Conservation (phyloP, 2,329 filamentous ascomycete genomes). For the Fusarium sulawesiense region DNA sequence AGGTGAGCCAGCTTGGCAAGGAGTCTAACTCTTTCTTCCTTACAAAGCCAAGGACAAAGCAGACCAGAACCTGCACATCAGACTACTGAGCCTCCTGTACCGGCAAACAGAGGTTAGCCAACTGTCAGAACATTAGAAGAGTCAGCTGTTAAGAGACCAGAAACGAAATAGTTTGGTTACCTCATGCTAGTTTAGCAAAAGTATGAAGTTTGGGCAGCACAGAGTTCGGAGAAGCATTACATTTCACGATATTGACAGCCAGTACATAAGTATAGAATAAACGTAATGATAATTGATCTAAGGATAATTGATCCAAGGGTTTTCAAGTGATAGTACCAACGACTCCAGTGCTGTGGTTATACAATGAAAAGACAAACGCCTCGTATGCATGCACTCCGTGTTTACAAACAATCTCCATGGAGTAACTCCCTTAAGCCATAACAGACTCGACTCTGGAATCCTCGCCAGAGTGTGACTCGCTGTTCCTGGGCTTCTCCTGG, state of each 20-base stretch:
- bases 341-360: constrained; percentile 15
- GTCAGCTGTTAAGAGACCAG: background rate
- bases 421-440: constrained; percentile 25
- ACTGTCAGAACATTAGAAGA: background rate
- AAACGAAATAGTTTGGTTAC: background rate
- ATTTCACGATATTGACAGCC: constrained; percentile 6
- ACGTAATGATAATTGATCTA: constrained; percentile 24
- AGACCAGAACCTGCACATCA: background rate
- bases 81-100: background rate
- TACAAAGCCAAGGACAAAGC: background rate
- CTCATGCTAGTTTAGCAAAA: background rate
- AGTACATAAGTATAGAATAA: background rate
- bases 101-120: background rate
- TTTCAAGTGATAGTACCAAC: background rate
- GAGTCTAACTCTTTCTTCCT: background rate
- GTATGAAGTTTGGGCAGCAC: background rate
- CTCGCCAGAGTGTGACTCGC: constrained; percentile 38
- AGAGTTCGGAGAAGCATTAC: background rate
- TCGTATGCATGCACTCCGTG: constrained; percentile 20
- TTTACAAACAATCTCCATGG: background rate
- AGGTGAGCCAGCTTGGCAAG: no score
- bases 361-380: constrained; percentile 31
- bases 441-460: constrained; percentile 34
- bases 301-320: background rate
- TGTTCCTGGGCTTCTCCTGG: constrained; percentile 40